Conservation (phyloP, 2,329 filamentous ascomycete genomes). For the Clarireedia monteithiana region DNA sequence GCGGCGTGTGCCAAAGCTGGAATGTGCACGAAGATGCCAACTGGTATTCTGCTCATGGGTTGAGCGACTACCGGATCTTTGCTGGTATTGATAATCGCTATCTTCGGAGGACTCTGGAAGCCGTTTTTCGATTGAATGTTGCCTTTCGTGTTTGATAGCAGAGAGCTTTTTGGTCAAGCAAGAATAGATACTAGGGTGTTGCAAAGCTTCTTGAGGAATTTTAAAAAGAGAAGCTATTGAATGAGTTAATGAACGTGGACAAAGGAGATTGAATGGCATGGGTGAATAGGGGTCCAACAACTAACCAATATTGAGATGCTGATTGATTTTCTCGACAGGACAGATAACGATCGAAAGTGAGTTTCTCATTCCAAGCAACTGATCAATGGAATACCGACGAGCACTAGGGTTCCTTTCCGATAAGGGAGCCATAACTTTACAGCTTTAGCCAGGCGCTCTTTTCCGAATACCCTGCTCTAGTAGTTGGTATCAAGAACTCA, state of each 20-base stretch:
- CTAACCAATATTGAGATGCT: slow-evolving; percentile 24
- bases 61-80: slow-evolving; percentile 3
- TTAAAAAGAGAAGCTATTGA: slow-evolving; percentile 18
- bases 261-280: neutral
- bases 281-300: neutral
- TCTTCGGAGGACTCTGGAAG: slow-evolving; percentile 13
- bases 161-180: slow-evolving; percentile 9
- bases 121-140: neutral
- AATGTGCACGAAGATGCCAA: slow-evolving; percentile 26
- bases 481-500: too few relatives aligned
- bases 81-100: slow-evolving; percentile 10
- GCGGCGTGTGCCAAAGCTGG: slow-evolving; percentile 21
- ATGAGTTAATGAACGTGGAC: slow-evolving; percentile 3
- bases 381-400: slow-evolving; percentile 20
- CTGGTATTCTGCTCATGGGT: slow-evolving; percentile 11
- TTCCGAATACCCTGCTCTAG: neutral
- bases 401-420: neutral
- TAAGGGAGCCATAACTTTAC: slow-evolving; percentile 3
- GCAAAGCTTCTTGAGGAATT: slow-evolving; percentile 21
- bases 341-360: slow-evolving; percentile 20
- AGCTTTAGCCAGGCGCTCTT: neutral
- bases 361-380: slow-evolving; percentile 23
- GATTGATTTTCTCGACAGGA: slow-evolving; percentile 22
- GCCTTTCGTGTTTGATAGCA: neutral
- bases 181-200: slow-evolving; percentile 16